Percentiles rank a stretch among this genome's conserved stretches.
Conservation (phyloP, 1,284 basidiomycete species). For the Microbotryomycetes sp. region DNA sequence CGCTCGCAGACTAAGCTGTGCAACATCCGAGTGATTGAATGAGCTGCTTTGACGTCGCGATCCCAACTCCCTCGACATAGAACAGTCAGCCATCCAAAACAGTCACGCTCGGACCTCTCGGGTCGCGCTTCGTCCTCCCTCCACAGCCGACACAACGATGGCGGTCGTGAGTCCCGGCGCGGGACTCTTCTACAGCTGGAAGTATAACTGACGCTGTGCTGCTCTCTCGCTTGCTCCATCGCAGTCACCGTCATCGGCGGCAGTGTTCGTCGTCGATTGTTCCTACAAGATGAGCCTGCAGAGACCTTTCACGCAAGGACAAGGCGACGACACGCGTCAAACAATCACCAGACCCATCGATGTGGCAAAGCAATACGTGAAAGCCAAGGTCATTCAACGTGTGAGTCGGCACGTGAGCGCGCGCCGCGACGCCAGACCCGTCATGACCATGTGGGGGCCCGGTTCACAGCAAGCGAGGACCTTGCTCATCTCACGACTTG, state of each 20-base stretch:
- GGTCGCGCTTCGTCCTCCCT: background rate
- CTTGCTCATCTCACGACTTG: background rate
- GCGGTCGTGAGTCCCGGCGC: background rate
- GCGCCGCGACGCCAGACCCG: background rate
- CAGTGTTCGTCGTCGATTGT: conserved; percentile 27
- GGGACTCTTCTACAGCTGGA: background rate
- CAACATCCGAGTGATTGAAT: too few relatives aligned
- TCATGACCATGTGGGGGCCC: background rate
- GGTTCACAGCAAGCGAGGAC: background rate
- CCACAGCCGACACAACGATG: background rate
- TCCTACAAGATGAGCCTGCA: conserved; percentile 15
- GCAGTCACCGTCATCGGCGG: conserved; percentile 20
- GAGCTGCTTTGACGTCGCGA: too few relatives aligned
- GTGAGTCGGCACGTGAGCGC: conserved; percentile 9
- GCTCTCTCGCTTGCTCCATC: background rate
- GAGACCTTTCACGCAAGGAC: background rate
- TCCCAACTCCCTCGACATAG: too few relatives aligned
- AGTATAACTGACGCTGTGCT: too few relatives aligned
- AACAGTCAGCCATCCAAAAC: too few relatives aligned
- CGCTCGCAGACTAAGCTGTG: too few relatives aligned
- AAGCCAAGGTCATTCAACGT: conserved; percentile 27
- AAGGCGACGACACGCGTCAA: background rate
- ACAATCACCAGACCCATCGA: conserved; percentile 2
- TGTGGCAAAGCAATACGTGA: conserved; percentile 21
- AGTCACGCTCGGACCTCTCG: background rate